Evolutionary conservation across 2,329 filamentous ascomycete species (phyloP).

Genomic region (Allantophomopsis cytisporea): DNA sequence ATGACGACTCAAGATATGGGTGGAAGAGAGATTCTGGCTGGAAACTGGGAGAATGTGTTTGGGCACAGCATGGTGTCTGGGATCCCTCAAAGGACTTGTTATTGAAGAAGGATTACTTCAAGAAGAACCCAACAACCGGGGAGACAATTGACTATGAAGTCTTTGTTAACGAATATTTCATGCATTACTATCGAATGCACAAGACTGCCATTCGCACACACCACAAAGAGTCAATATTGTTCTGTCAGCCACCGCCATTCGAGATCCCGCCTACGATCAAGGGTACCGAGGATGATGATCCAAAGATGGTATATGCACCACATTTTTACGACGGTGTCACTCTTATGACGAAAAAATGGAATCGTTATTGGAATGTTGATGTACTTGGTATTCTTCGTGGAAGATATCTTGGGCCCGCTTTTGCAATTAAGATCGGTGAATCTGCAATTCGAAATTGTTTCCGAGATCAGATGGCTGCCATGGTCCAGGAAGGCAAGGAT

Average conservation of each 20-base stretch:
- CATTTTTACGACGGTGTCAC: slow-evolving; percentile 98
- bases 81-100: slow-evolving; percentile 67
- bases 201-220: slow-evolving; percentile 59
- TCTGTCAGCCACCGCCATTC: slow-evolving; percentile 84
- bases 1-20: slow-evolving; percentile 78
- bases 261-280: slow-evolving; percentile 85
- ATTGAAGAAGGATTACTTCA: slow-evolving; percentile 78
- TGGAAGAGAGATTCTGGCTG: slow-evolving; percentile 81
- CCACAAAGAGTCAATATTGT: slow-evolving; percentile 71
- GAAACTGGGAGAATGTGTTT: slow-evolving; percentile 89
- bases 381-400: slow-evolving; percentile 85
- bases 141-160: slow-evolving; percentile 64
- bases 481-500: slow-evolving; percentile 77
- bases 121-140: slow-evolving; percentile 61
- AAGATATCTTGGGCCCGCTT: slow-evolving; percentile 75
- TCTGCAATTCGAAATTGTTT: slow-evolving; percentile 90
- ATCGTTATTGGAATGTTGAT: slow-evolving; percentile 92
- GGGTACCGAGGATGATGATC: slow-evolving; percentile 77
- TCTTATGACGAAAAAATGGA: slow-evolving; percentile 97
- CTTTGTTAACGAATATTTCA: slow-evolving; percentile 86
- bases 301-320: slow-evolving; percentile 79
- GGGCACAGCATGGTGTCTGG: slow-evolving; percentile 96
- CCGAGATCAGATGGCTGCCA: slow-evolving; percentile 69
- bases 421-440: slow-evolving; percentile 87
- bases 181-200: slow-evolving; percentile 72